Base-by-base conservation (phyloP, 164 flowering plant genomes). In the Vitis vinifera region DNA sequence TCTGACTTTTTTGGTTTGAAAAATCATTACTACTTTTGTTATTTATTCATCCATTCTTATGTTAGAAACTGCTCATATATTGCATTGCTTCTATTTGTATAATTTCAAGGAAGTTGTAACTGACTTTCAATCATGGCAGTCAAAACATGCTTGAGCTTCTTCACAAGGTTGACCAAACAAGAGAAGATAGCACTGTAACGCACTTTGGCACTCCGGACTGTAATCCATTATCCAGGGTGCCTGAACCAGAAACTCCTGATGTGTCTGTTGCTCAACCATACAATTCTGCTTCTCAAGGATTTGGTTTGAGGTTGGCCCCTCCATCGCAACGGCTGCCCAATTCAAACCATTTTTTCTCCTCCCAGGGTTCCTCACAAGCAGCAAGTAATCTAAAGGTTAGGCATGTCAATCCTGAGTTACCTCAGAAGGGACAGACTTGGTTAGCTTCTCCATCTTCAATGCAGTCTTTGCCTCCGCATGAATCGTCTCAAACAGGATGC, bases 81-180 rank as follows among this genome's bases (percentile, higher is more conserved):
- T 30, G 13, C 9, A 9, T 51, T 23, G 58, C 56, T 51, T 65
- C 30, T 65, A 65, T 16, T 51, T 44, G 11, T 23, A 17, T 48
- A 14, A 6, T 31, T 11, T 55, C 37, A 16, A 13, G 23, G 37
- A 51, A 56, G 3, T 55, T 44, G 57, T 56, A 53, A 57, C 62
- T 59, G 47, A 58, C 50, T 58, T 23, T 48, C 13, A 3, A 11
- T 13, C 13, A 10, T 74, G 27, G 16, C 56, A 65, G 69, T 47
- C 64, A 69, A 64, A 51, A 69, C 58, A 74, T 69, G 73, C 66
- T 60, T 13, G 69, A 69, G 68, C 49, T 69, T 44, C 73, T 60
- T 53, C 61, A 56, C 13, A 66, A 56, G 52, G 68, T 62, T 51
- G 65, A 63, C 53, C 61, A 70, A 12, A 48, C 60, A 29, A n/a